Evolutionary conservation across 2,329 filamentous ascomycete genomes (phyloP).

Genomic region (Ambrosiella beaveri): DNA sequence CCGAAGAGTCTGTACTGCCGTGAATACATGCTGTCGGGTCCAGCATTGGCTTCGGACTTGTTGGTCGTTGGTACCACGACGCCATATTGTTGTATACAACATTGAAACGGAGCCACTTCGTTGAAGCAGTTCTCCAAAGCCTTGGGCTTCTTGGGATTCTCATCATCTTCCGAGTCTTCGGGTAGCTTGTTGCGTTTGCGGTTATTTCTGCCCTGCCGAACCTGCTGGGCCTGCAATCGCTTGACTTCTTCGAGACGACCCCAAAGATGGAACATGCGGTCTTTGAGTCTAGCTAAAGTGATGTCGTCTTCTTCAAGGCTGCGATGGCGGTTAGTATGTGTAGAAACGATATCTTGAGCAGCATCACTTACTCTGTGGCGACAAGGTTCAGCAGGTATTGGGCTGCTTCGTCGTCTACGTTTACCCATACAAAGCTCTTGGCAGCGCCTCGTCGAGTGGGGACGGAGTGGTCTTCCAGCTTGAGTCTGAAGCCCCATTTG

Average conservation of each 20-base stretch:
- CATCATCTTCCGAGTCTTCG: neutral
- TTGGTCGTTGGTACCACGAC: constrained; percentile 28
- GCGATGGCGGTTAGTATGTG: constrained; percentile 20
- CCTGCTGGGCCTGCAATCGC: constrained; percentile 7
- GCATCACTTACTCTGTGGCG: constrained; percentile 24
- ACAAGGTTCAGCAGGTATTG: constrained; percentile 32
- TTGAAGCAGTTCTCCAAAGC: neutral
- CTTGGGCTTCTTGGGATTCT: neutral
- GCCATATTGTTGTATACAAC: constrained; percentile 57
- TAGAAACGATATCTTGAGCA: neutral
- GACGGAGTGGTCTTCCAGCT: constrained; percentile 49
- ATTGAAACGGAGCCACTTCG: constrained; percentile 38
- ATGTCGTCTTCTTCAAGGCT: constrained; percentile 34
- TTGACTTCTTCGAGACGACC: constrained; percentile 63
- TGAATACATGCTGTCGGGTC: constrained; percentile 36
- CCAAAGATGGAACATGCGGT: constrained; percentile 67
- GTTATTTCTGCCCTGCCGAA: constrained; percentile 19
- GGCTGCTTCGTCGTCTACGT: constrained; percentile 43
- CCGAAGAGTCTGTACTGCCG: constrained; percentile 47
- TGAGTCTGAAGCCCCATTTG: constrained; percentile 73
- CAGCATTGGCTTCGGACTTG: constrained; percentile 27
- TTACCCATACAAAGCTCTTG: constrained; percentile 33
- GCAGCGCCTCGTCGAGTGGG: neutral
- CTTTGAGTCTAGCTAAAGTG: constrained; percentile 37
- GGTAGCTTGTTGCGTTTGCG: neutral